Conservation (phyloP, 192 early-diverging fungal genomes). For the Coemansia sp. region DNA sequence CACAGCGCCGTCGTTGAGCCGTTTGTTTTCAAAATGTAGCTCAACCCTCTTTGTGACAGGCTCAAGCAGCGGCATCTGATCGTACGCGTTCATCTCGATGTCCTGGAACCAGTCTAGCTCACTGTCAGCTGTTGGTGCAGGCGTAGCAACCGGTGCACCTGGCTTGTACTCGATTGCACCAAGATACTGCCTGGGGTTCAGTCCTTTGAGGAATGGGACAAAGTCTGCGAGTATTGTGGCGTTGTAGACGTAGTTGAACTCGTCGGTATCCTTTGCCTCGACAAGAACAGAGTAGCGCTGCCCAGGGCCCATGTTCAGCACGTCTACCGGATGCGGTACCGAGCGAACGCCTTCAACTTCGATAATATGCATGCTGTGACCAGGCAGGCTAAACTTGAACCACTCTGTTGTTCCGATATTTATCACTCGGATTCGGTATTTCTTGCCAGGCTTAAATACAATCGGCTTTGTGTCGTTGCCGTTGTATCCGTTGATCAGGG, state of each 20-base stretch:
- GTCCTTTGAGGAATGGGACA: background rate
- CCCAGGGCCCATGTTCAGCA: slow-evolving; percentile 10
- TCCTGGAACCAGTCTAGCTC: background rate
- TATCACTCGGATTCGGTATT: slow-evolving; percentile 18
- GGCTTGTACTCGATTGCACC: slow-evolving; percentile 11
- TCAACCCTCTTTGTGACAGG: slow-evolving; percentile 1
- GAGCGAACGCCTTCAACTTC: slow-evolving; percentile 11
- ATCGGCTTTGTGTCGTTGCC: slow-evolving; percentile 11
- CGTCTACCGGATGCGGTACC: background rate
- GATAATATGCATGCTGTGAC: slow-evolving; percentile 13
- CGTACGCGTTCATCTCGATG: slow-evolving; percentile 3
- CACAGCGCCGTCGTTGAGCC: background rate
- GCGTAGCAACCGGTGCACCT: background rate
- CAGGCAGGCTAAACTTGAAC: slow-evolving; percentile 14
- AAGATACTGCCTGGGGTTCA: slow-evolving; percentile 10
- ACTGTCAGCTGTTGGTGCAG: background rate
- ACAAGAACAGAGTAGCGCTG: slow-evolving; percentile 29
- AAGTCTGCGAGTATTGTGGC: slow-evolving; percentile 8
- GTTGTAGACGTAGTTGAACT: slow-evolving; percentile 23
- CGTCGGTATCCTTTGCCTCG: slow-evolving; percentile 3
- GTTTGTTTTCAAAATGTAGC: background rate
- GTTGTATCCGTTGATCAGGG: slow-evolving; percentile 20
- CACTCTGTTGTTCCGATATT: slow-evolving; percentile 17
- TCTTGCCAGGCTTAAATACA: slow-evolving; percentile 3
- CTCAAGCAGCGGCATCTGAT: background rate